phyloP scores from a whole-genome alignment of 495 filamentous ascomycete genomes.

The Pyrenula aspistea region DNA sequence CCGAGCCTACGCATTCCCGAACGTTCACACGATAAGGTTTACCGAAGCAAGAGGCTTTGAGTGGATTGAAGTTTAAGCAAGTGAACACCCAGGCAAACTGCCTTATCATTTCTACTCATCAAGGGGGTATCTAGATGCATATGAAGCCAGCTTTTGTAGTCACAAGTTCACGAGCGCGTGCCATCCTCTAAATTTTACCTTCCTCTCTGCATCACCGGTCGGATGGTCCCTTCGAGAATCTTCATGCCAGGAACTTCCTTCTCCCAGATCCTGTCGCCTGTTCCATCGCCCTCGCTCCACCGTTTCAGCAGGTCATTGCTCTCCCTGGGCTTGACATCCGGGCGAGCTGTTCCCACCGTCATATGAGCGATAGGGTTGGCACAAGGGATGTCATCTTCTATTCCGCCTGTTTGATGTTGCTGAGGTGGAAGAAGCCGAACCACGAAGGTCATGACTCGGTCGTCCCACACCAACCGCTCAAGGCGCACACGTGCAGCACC shows the following conservation, averaged over 20 bases:
- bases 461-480: slow-evolving; percentile 66
- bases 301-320: slow-evolving; percentile 69
- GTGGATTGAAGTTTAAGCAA: no score
- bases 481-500: slow-evolving; percentile 43
- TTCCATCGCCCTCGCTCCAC: slow-evolving; percentile 47
- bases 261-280: slow-evolving; percentile 30
- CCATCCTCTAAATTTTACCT: slow-evolving; percentile 6
- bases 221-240: slow-evolving; percentile 28
- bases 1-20: no score
- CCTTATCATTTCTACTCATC: no score
- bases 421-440: slow-evolving; percentile 45
- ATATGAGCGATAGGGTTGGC: slow-evolving; percentile 75
- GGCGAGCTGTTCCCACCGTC: slow-evolving; percentile 69
- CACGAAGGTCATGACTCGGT: slow-evolving; percentile 76
- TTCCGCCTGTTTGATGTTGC: background rate
- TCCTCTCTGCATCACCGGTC: slow-evolving; percentile 30
- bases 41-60: no score
- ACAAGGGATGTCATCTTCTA: slow-evolving; percentile 30
- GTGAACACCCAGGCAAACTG: no score
- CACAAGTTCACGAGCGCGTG: background rate
- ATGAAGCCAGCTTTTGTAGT: background rate
- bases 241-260: slow-evolving; percentile 28
- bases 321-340: slow-evolving; percentile 77
- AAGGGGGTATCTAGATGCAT: background rate
- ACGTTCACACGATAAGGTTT: no score